A percentile compares a stretch with the other conserved stretches of the same genome.
Evolutionary conservation across 371 early-diverging fungal species (phyloP).

Genomic region (Thermomucor indicae-seudaticae): DNA sequence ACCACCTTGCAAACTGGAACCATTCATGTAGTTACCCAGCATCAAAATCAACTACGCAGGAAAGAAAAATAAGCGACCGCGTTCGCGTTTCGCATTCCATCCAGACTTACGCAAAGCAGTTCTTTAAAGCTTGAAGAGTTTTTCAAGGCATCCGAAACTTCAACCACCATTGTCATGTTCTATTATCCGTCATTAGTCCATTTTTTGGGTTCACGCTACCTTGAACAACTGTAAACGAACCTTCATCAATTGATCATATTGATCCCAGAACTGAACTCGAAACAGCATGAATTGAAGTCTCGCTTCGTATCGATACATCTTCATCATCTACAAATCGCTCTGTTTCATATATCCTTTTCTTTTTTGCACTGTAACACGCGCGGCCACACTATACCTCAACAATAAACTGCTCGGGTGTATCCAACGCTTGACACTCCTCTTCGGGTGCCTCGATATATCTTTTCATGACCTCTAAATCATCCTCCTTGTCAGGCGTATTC

Average conservation of each 20-base stretch:
- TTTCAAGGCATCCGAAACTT: conserved; percentile 42
- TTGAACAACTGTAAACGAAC: no score
- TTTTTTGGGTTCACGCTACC: no score
- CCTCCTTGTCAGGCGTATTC: conserved; percentile 35
- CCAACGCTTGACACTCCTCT: conserved; percentile 35
- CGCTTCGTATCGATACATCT: conserved; percentile 44
- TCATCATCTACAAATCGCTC: conserved; percentile 29
- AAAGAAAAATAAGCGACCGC: no score
- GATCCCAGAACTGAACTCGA: conserved; percentile 46
- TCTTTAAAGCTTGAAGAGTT: conserved; percentile 36
- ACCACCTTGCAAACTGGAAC: conserved; percentile 49
- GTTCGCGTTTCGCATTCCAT: not conserved
- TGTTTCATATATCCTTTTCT: not conserved
- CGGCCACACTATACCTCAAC: conserved; percentile 24
- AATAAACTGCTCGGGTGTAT: conserved; percentile 50
- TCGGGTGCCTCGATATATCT: conserved; percentile 40
- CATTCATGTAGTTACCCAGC: conserved; percentile 64
- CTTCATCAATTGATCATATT: conserved; percentile 32
- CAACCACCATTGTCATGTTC: conserved; percentile 35
- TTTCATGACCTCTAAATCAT: conserved; percentile 39
- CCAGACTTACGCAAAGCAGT: conserved; percentile 37
- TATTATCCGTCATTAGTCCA: conserved; percentile 23
- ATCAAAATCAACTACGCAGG: conserved; percentile 43
- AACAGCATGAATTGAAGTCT: conserved; percentile 47
- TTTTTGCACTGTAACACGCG: no score